Conservation (phyloP, 2,329 filamentous ascomycete genomes). For the Colletotrichum somersetense region DNA sequence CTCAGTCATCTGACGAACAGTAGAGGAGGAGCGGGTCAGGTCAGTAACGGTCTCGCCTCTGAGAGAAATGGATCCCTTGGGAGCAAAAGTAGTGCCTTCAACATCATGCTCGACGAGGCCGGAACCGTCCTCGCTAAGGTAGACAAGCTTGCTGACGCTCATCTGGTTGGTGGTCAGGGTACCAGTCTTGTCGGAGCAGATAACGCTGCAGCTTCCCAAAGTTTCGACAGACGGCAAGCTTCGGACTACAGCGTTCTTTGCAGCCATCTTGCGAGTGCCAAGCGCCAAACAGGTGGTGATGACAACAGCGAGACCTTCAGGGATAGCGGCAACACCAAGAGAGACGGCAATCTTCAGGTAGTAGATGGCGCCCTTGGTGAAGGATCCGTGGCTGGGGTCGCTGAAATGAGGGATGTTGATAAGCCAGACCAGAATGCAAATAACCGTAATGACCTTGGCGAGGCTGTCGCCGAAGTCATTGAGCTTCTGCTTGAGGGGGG, state of each 20-base stretch:
- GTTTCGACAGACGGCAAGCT: constrained; percentile 98
- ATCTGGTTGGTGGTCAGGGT: constrained; percentile 99
- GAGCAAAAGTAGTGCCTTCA: constrained; percentile 92
- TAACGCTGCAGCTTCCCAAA: constrained; percentile 97
- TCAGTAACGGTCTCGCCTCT: constrained; percentile 78
- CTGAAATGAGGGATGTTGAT: constrained; percentile 99
- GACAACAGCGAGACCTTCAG: constrained; percentile 95
- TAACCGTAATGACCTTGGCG: constrained; percentile 97
- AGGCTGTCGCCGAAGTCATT: constrained; percentile 97
- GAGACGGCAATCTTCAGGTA: constrained; percentile 99
- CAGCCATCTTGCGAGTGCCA: constrained; percentile 98
- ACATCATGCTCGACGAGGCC: constrained; percentile 89
- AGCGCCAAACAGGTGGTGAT: constrained; percentile 98
- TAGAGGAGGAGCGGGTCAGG: constrained; percentile 78
- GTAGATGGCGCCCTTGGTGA: constrained; percentile 98
- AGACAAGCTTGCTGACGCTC: constrained; percentile 95
- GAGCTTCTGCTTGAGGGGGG: constrained; percentile 97
- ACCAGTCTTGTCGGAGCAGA: constrained; percentile 99
- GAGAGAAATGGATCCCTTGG: constrained; percentile 78
- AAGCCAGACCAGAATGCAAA: constrained; percentile 96
- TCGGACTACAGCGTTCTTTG: constrained; percentile 96
- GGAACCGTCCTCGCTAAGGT: constrained; percentile 79
- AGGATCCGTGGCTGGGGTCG: constrained; percentile 91
- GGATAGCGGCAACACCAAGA: constrained; percentile 96
- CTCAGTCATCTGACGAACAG: constrained; percentile 81